Percentiles rank a stretch among this genome's conserved stretches.
These are phyloP conservation scores for Biscutella laevigata DNA, from an alignment of 441 rosid genomes.

Conservation along the genomic window DNA sequence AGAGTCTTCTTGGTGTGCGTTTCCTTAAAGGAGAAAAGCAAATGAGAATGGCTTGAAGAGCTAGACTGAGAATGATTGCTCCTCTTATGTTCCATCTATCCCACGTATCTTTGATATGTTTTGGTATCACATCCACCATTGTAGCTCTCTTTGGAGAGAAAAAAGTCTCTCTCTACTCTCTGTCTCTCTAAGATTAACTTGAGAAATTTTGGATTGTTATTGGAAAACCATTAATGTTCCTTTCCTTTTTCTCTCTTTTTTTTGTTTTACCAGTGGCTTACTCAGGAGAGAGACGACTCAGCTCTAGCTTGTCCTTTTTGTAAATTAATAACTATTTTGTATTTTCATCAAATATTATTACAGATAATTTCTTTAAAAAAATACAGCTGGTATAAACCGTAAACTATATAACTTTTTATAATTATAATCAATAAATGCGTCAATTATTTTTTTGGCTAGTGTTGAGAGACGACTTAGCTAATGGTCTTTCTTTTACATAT, in stretches of 20 bases:
- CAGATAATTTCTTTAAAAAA: not conserved
- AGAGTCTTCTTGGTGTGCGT: slow-evolving; percentile 23
- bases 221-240: slow-evolving; percentile 9
- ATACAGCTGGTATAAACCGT: not conserved
- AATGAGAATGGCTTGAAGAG: slow-evolving; percentile 34
- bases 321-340: too few species aligned
- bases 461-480: not conserved
- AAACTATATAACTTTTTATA: not conserved
- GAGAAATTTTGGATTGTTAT: not conserved
- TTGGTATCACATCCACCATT: slow-evolving; percentile 24
- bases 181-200: slow-evolving; percentile 1
- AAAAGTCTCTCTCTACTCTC: not conserved
- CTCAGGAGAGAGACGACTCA: slow-evolving; percentile 10
- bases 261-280: not conserved
- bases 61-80: slow-evolving; percentile 32
- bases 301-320: not conserved
- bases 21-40: slow-evolving; percentile 34
- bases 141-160: not conserved
- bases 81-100: slow-evolving; percentile 40
- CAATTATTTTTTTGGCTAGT: not conserved
- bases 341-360: slow-evolving; percentile 3
- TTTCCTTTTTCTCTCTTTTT: not conserved
- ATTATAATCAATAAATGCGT: not conserved
- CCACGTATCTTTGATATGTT: slow-evolving; percentile 19
- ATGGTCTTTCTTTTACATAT: slow-evolving; percentile 12